Conservation (phyloP, 169 alveolate genomes). For the Plasmodium cynomolgi region DNA sequence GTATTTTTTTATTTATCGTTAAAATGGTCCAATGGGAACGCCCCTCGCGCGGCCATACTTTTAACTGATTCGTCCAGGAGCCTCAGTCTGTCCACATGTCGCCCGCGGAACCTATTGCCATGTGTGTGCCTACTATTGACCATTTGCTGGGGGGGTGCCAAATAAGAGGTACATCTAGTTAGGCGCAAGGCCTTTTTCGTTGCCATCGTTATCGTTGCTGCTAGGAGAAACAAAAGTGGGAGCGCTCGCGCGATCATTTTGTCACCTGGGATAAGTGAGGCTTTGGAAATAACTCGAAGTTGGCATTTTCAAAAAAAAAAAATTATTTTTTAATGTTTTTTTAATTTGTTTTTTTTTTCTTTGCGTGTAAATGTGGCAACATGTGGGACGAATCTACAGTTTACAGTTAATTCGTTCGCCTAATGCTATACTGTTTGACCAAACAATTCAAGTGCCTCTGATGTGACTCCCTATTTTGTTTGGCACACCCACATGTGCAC, state of each 20-base stretch:
- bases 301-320: conserved; percentile 22
- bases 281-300: not conserved
- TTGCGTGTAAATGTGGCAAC: not conserved
- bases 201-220: not conserved
- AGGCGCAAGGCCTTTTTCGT: conserved; percentile 1
- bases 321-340: not conserved
- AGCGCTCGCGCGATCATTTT: conserved; percentile 40
- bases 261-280: not conserved
- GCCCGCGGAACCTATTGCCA: not conserved
- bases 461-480: not conserved
- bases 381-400: not conserved
- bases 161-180: not conserved
- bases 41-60: conserved; percentile 10
- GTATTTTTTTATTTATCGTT: not conserved
- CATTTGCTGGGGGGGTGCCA: not conserved
- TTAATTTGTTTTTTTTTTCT: not conserved
- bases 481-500: not conserved
- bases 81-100: conserved; percentile 17
- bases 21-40: not conserved
- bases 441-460: not conserved
- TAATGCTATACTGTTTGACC: not conserved
- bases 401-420: not conserved
- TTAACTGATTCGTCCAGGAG: conserved; percentile 61
- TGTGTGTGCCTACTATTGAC: not conserved
- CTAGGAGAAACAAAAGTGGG: conserved; percentile 16